Percentiles rank a stretch among this genome's conserved stretches.
Conservation (phyloP, 768 basidiomycete species). For the Boletus sensibilis region DNA sequence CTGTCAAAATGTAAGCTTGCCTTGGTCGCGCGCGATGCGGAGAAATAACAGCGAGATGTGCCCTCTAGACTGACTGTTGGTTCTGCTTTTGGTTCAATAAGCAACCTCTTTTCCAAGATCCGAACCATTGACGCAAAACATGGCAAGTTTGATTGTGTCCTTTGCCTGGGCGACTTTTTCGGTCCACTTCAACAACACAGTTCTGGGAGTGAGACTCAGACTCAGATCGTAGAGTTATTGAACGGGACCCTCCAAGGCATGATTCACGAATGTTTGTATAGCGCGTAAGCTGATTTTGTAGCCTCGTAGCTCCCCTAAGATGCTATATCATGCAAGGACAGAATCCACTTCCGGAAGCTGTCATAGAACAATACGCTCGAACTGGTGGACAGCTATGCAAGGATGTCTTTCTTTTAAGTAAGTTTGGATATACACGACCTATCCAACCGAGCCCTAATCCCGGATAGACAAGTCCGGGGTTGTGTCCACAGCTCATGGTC, state of each 20-base stretch:
- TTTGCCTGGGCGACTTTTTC: slow-evolving; percentile 87
- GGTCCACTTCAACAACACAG: slow-evolving; percentile 45
- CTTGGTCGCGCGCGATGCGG: neutral
- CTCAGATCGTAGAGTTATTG: slow-evolving; percentile 60
- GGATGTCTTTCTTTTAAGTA: slow-evolving; percentile 85
- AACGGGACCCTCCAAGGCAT: slow-evolving; percentile 67
- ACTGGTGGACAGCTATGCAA: slow-evolving; percentile 77
- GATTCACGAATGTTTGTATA: slow-evolving; percentile 4
- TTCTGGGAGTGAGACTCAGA: slow-evolving; percentile 36
- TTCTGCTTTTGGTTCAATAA: slow-evolving; percentile 71
- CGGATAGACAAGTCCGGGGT: slow-evolving; percentile 76
- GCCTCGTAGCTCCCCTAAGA: slow-evolving; percentile 70
- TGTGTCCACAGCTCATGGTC: slow-evolving; percentile 72
- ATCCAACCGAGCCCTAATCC: slow-evolving; percentile 3
- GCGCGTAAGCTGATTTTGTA: slow-evolving; percentile 13
- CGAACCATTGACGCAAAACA: slow-evolving; percentile 85
- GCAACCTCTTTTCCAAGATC: slow-evolving; percentile 77
- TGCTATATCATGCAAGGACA: slow-evolving; percentile 94
- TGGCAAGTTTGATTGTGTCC: slow-evolving; percentile 84
- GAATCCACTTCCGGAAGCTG: slow-evolving; percentile 64
- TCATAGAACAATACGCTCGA: slow-evolving; percentile 73
- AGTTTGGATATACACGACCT: slow-evolving; percentile 29
- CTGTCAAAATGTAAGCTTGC: slow-evolving; percentile 35
- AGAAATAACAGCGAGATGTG: neutral
- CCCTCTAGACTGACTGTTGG: slow-evolving; percentile 69